Evolutionary conservation across 768 basidiomycete genomes (phyloP).

Genomic region (Chalciporus chontae): DNA sequence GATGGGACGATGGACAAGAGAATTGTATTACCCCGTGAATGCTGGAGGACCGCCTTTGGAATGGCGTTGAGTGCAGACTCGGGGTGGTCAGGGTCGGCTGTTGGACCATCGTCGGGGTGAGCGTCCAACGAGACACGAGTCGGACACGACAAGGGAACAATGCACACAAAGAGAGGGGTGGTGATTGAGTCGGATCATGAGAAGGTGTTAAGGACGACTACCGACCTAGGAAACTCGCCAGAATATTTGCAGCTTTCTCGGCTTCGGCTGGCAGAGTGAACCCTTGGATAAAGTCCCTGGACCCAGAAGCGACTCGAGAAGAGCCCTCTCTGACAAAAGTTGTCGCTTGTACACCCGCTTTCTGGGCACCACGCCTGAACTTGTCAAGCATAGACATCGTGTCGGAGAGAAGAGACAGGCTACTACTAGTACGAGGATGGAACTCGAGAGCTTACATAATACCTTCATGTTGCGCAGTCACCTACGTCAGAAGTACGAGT

Average conservation of each 20-base stretch:
- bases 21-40: slow-evolving; percentile 70
- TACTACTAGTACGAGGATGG: too few species aligned
- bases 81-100: slow-evolving; percentile 85
- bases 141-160: too few species aligned
- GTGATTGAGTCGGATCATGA: not conserved
- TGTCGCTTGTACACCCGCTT: slow-evolving; percentile 77
- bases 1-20: not conserved
- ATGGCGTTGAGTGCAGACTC: slow-evolving; percentile 91
- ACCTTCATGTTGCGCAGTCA: not conserved
- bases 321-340: slow-evolving; percentile 68
- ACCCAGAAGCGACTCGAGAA: slow-evolving; percentile 68
- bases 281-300: slow-evolving; percentile 74
- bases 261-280: slow-evolving; percentile 92
- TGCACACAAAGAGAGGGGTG: slow-evolving; percentile 1
- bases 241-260: slow-evolving; percentile 89
- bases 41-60: slow-evolving; percentile 87
- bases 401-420: not conserved
- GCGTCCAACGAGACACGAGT: not conserved
- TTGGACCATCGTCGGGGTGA: not conserved
- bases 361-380: slow-evolving; percentile 74
- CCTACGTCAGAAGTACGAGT: too few species aligned
- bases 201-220: not conserved
- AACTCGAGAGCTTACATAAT: not conserved
- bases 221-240: slow-evolving; percentile 87
- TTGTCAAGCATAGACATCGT: slow-evolving; percentile 70